Base-by-base conservation (phyloP, 2,329 filamentous ascomycete genomes). In the Celoporthe dispersa region DNA sequence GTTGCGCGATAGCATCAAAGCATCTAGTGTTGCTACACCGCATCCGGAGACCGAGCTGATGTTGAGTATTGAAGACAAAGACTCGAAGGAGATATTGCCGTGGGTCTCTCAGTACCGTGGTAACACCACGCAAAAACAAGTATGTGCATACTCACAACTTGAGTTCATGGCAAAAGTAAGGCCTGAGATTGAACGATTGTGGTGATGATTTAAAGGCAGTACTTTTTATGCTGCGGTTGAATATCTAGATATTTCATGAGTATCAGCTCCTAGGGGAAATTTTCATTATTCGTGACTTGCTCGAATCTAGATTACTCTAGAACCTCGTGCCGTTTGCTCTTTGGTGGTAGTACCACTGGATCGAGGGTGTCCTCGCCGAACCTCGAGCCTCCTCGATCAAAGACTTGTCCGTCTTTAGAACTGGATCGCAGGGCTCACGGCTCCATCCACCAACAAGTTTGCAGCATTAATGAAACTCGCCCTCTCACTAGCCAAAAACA, bases 401-500 rank as follows among this genome's bases (percentile, higher is more conserved):
- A 16, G 25, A 11, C 16, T 4, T 39, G 9, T 16, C 12, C 4
- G 16, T 16, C 35, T 41, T 70, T 48, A 73, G 44, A 72, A 73
- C 41, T 73, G 73, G 11, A 73, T 62, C 5, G 48, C 73, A 28
- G 73, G 70, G 53, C 71, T 73, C 14, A 75, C 66, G 3, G 73
- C 72, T 3, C 73, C 73, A 16, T 75, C 73, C 6, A 75, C 73
- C 31, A 71, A 35, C 53, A 75, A 60, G 44, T 75, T 75, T 8
- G 68, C 67, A 3, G 72, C 73, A 53, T 64, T 74, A 19, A 75
- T 63, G 16, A 71, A 73, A 55, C 64, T 72, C 11, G 73, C 73
- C 51, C 69, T 71, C 53, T 67, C 60, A 62, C 73, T 75, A 8
- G 73, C 72, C 41, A 75, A 25, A 39, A 63, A 75, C 2, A 75